These are phyloP conservation scores for Colletotrichum agaves DNA, from an alignment of 2,329 filamentous ascomycete genomes.

Conservation along the genomic window DNA sequence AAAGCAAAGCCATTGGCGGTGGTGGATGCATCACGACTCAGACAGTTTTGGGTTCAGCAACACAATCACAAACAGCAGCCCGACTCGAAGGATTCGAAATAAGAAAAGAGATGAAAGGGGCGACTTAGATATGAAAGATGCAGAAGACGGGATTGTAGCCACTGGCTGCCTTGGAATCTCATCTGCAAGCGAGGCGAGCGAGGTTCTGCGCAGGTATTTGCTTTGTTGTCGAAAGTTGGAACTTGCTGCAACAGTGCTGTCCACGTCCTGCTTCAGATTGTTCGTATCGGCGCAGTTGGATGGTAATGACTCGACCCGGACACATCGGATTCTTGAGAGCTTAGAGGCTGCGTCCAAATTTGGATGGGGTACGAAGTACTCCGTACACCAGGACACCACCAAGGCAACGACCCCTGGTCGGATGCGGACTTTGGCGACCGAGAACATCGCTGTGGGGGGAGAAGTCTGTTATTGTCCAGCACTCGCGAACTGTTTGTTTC, in stretches of 20 bases:
- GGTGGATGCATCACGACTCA: constrained; percentile 35
- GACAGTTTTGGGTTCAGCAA: constrained; percentile 11
- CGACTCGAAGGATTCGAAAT: constrained; percentile 17
- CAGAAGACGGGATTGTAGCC: background rate
- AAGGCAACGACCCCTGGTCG: background rate
- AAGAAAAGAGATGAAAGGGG: constrained; percentile 31
- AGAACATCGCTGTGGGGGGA: constrained; percentile 22
- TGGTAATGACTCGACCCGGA: no score
- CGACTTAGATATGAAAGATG: background rate
- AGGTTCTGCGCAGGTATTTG: no score
- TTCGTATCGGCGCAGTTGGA: no score
- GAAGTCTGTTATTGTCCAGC: constrained; percentile 1
- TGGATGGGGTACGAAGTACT: background rate
- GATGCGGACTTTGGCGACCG: constrained; percentile 9
- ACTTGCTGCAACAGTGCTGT: background rate
- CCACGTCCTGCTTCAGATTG: no score
- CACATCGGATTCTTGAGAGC: background rate
- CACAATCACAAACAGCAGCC: background rate
- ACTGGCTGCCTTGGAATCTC: background rate
- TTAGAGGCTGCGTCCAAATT: constrained; percentile 20
- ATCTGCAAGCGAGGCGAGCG: background rate
- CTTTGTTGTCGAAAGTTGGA: background rate
- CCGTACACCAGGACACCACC: no score
- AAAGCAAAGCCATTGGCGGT: background rate
- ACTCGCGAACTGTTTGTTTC: background rate